Evolutionary conservation across 257 asterid genomes (phyloP).

Genomic region (Orobanche coerulescens): DNA sequence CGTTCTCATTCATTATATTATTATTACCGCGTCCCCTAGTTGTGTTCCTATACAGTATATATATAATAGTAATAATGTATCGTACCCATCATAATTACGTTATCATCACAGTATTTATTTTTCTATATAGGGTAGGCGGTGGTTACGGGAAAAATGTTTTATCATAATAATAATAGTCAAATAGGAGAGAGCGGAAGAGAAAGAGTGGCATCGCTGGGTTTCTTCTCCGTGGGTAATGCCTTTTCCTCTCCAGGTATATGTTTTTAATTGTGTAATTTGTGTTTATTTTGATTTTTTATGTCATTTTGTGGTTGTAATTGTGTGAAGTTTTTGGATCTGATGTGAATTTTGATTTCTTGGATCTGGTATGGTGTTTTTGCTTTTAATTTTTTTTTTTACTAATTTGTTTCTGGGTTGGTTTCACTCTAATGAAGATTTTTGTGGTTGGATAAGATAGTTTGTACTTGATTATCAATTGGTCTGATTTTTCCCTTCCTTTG

Average conservation of each 20-base stretch:
- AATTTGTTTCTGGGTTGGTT: neutral
- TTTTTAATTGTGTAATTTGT: neutral
- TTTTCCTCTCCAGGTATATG: constrained; percentile 31
- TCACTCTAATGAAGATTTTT: neutral
- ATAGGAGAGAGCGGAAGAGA: constrained; percentile 26
- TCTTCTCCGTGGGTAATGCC: constrained; percentile 34
- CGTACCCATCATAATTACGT: constrained; percentile 20
- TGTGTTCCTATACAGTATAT: neutral
- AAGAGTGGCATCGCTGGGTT: constrained; percentile 33
- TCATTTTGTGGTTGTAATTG: neutral
- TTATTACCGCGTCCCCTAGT: neutral
- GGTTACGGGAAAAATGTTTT: constrained; percentile 11
- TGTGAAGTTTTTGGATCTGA: constrained; percentile 19
- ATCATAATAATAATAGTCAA: constrained; percentile 11
- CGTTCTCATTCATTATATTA: too few relatives aligned
- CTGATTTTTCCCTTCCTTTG: neutral
- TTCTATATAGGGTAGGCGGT: constrained; percentile 20
- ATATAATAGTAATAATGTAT: neutral
- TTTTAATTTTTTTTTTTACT: neutral
- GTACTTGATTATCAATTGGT: neutral
- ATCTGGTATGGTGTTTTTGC: constrained; percentile 16
- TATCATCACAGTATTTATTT: constrained; percentile 9
- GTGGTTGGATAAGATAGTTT: neutral
- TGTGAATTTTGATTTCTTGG: constrained; percentile 15
- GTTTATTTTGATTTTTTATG: too few relatives aligned